Evolutionary conservation across 495 filamentous ascomycete species (phyloP).

Genomic region (Aspergillus kassunensis): DNA sequence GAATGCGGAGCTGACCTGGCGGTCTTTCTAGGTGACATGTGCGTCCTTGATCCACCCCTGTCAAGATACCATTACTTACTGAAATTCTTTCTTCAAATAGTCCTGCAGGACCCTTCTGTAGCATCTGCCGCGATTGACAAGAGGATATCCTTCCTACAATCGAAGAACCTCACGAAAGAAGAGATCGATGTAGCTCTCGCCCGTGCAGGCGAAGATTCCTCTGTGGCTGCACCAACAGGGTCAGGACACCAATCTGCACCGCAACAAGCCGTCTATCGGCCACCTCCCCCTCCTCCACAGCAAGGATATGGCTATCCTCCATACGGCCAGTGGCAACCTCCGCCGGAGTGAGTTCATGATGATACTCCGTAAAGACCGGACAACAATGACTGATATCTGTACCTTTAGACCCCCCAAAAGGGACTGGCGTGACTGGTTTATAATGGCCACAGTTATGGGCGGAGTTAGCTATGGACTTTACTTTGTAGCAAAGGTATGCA

Average conservation of each 20-base stretch:
- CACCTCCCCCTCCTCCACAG: slow-evolving; percentile 50
- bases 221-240: slow-evolving; percentile 34
- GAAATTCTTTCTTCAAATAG: slow-evolving; percentile 44
- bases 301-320: slow-evolving; percentile 65
- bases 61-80: slow-evolving; percentile 6
- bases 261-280: slow-evolving; percentile 49
- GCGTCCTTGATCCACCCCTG: slow-evolving; percentile 13
- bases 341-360: slow-evolving; percentile 49
- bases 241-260: slow-evolving; percentile 45
- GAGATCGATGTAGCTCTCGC: slow-evolving; percentile 84
- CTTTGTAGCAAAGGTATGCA: slow-evolving; percentile 69
- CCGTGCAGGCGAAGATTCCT: slow-evolving; percentile 59
- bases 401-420: slow-evolving; percentile 56
- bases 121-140: slow-evolving; percentile 89
- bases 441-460: slow-evolving; percentile 88
- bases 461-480: slow-evolving; percentile 86
- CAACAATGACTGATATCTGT: slow-evolving; percentile 12
- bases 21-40: slow-evolving; percentile 38
- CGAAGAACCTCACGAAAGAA: slow-evolving; percentile 95
- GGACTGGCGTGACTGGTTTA: slow-evolving; percentile 98
- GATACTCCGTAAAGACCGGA: not conserved
- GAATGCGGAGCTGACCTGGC: slow-evolving; percentile 19
- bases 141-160: slow-evolving; percentile 85
- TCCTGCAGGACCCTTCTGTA: slow-evolving; percentile 90
- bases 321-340: slow-evolving; percentile 69